Evolutionary conservation across 1,284 basidiomycete genomes (phyloP).

Genomic region (Leucoagaricus sp.): DNA sequence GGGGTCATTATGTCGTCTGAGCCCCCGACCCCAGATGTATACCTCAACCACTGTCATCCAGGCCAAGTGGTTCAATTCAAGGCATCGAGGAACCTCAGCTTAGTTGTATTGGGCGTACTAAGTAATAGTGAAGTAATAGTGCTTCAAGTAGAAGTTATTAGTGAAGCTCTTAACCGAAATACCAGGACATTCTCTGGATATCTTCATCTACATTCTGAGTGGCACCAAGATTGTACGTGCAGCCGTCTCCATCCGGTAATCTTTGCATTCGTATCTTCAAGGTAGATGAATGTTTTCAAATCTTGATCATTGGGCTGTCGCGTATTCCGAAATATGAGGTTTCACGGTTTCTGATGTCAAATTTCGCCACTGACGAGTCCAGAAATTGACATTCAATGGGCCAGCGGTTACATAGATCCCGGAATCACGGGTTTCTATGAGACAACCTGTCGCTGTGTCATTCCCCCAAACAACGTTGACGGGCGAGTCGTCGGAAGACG

Average conservation of each 20-base stretch:
- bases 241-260: not conserved
- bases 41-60: not conserved
- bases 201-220: not conserved
- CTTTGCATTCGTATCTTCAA: not conserved
- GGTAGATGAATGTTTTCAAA: too few species aligned
- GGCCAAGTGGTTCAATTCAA: not conserved
- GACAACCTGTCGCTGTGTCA: too few species aligned
- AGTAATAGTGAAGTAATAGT: too few species aligned
- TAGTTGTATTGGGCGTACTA: not conserved
- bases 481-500: too few species aligned
- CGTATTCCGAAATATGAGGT: not conserved
- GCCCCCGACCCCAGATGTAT: not conserved
- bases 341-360: not conserved
- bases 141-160: not conserved
- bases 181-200: slow-evolving; percentile 1
- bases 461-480: too few species aligned
- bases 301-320: too few species aligned
- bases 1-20: too few species aligned
- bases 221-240: not conserved
- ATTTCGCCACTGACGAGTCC: not conserved
- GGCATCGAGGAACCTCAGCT: not conserved
- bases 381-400: too few species aligned
- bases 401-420: too few species aligned
- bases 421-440: too few species aligned
- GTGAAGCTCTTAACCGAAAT: not conserved